A percentile compares a stretch with the other conserved stretches of the same genome.
Conservation (phyloP, 805 yeast genomes). For the Cyberlindnera sargentensis region DNA sequence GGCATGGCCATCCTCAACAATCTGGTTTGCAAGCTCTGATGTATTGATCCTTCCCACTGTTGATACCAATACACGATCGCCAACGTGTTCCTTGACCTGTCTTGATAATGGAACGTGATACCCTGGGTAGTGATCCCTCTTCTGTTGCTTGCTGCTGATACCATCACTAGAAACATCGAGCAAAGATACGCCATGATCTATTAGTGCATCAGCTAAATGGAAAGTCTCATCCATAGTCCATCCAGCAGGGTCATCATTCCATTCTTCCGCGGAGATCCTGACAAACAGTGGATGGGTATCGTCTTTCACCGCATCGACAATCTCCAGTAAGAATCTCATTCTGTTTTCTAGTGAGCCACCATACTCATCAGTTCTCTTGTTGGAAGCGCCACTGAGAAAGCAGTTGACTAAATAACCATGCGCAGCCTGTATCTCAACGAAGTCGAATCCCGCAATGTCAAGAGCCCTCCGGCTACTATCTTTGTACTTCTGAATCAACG, state of each 20-base stretch:
- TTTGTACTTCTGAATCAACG: conserved; percentile 35
- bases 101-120: conserved; percentile 20
- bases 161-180: conserved; percentile 44
- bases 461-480: conserved; percentile 43
- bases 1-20: conserved; percentile 35
- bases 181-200: conserved; percentile 40
- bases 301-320: conserved; percentile 35
- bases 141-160: conserved; percentile 6
- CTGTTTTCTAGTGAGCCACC: conserved; percentile 59
- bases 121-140: conserved; percentile 22
- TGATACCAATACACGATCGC: conserved; percentile 28
- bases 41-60: conserved; percentile 39
- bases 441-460: conserved; percentile 20
- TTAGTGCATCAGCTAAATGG: conserved; percentile 32
- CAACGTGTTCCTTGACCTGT: conserved; percentile 33
- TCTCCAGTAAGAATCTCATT: conserved; percentile 39
- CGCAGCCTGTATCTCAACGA: conserved; percentile 28
- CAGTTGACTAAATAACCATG: conserved; percentile 51
- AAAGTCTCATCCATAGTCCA: conserved; percentile 16
- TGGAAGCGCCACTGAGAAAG: conserved; percentile 36
- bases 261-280: conserved; percentile 11
- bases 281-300: conserved; percentile 34
- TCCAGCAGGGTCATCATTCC: conserved; percentile 7
- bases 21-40: conserved; percentile 31
- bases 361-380: conserved; percentile 51